Base-by-base conservation (phyloP, 345 rosid genomes). In the Euphorbia peplus region DNA sequence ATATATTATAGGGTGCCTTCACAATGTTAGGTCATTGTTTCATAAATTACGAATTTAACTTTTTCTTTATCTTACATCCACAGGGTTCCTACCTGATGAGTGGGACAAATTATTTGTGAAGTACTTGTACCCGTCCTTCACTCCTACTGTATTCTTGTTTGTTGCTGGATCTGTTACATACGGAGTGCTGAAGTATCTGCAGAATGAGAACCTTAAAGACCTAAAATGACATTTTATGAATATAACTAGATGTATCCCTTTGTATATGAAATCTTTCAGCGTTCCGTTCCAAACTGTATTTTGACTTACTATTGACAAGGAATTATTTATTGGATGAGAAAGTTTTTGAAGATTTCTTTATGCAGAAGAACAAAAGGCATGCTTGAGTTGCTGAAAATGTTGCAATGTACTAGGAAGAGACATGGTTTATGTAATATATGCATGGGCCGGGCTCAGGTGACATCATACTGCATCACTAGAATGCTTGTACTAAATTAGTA, bases 21-120 rank as follows among this genome's bases (percentile, higher is more conserved):
- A 54, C 35, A 29, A 59, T 39, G 21, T 52, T 29, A 11, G 14
- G 16, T 46, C 28, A 9, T 50, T 74, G 32, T 63, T 51, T 59
- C 29, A 64, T 3, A 30, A 24, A 39, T 65, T 66, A 11, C 41
- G 28, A 41, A 7, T 10, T 55, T 55, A 54, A 61, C 50, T 67
- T 13, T 9, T 60, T 32, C 44, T 35, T 50, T 47, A 25, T 74
- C 65, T 70, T 62, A n/a, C 37, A 5, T 76, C 3, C 70, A 74
- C 87, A 91, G 96, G 96, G 2, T 86, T 93, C 78, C 83, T 93
- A 26, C 97, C 96, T 1, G 97, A 90, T 59, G 89, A 89, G 57
- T 80, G 89, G 87, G 97, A 93, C 72, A 86, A 77, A 59, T 75
- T 89, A 75, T 84, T 88, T 55, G 95, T 89, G 69, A 93, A 89